phyloP scores from a whole-genome alignment of 805 yeast species.

The Barnettozyma pratensis region DNA sequence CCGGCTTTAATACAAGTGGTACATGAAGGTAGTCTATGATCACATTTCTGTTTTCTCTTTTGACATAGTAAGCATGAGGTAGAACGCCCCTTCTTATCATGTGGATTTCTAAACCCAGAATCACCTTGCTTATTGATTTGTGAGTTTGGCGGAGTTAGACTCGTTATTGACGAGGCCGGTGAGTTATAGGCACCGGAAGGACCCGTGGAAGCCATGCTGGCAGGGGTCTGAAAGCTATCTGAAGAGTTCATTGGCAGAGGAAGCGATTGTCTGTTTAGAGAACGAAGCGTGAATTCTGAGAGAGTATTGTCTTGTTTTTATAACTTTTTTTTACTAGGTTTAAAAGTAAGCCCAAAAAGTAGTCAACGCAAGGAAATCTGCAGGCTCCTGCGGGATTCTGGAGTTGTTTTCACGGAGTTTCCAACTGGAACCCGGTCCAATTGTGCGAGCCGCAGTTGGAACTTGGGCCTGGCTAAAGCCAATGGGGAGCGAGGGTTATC shows the following conservation, averaged over 20 bases:
- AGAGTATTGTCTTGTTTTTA: neutral
- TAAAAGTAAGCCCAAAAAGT: neutral
- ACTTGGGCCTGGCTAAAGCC: too few relatives aligned
- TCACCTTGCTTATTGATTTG: constrained; percentile 6
- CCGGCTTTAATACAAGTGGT: constrained; percentile 63
- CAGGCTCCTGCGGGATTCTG: constrained; percentile 3
- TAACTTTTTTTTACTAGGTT: neutral
- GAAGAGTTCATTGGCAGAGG: neutral
- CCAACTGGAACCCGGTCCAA: neutral
- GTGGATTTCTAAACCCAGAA: constrained; percentile 16
- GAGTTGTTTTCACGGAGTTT: constrained; percentile 9
- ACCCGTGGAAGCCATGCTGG: constrained; percentile 1
- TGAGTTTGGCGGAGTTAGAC: constrained; percentile 2
- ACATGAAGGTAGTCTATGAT: constrained; percentile 59
- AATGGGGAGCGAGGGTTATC: too few relatives aligned
- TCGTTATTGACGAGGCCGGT: constrained; percentile 1
- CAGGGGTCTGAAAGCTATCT: neutral
- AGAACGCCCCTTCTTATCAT: constrained; percentile 50
- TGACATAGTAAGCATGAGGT: constrained; percentile 54
- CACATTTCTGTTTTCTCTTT: constrained; percentile 59
- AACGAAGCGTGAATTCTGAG: neutral
- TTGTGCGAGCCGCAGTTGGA: too few relatives aligned
- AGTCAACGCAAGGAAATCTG: neutral
- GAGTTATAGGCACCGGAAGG: neutral
- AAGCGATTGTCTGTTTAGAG: neutral